A percentile compares a stretch with the other conserved stretches of the same genome.
phyloP scores from a whole-genome alignment of 108 stramenopile species.

The Cylindrotheca closterium region DNA sequence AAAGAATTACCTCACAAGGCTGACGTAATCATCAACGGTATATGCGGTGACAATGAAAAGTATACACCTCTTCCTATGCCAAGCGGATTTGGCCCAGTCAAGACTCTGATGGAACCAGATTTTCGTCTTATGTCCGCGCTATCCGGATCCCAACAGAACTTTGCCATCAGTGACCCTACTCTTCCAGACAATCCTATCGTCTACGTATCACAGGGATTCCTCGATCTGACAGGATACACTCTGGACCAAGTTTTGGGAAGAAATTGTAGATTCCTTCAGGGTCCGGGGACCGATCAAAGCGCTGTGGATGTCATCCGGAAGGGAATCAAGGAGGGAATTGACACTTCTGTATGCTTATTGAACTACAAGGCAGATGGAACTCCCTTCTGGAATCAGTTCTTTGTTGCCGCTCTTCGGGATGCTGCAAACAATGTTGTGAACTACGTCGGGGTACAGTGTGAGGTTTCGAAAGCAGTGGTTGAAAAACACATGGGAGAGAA shows the following conservation, averaged over 20 bases:
- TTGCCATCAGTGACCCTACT: conserved; percentile 95
- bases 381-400: conserved; percentile 98
- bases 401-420: conserved; percentile 93
- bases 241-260: conserved; percentile 92
- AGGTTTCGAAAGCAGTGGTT: conserved; percentile 88
- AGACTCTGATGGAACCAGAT: conserved; percentile 91
- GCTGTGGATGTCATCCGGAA: conserved; percentile 86
- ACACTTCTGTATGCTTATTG: conserved; percentile 85
- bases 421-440: conserved; percentile 94
- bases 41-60: conserved; percentile 63
- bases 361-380: conserved; percentile 96
- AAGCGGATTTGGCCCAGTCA: conserved; percentile 89
- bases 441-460: conserved; percentile 96
- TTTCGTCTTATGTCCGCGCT: conserved; percentile 85
- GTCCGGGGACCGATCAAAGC: conserved; percentile 89
- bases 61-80: conserved; percentile 88
- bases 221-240: conserved; percentile 94
- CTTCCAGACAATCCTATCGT: conserved; percentile 97
- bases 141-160: conserved; percentile 93
- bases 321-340: conserved; percentile 82
- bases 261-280: conserved; percentile 98
- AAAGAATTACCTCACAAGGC: conserved; percentile 61
- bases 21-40: conserved; percentile 36
- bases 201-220: conserved; percentile 90
- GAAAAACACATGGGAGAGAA: conserved; percentile 78